Percentiles rank a stretch among this genome's conserved stretches.
These are phyloP conservation scores for Coniella vitis DNA, from an alignment of 2,329 filamentous ascomycete genomes.

Conservation along the genomic window DNA sequence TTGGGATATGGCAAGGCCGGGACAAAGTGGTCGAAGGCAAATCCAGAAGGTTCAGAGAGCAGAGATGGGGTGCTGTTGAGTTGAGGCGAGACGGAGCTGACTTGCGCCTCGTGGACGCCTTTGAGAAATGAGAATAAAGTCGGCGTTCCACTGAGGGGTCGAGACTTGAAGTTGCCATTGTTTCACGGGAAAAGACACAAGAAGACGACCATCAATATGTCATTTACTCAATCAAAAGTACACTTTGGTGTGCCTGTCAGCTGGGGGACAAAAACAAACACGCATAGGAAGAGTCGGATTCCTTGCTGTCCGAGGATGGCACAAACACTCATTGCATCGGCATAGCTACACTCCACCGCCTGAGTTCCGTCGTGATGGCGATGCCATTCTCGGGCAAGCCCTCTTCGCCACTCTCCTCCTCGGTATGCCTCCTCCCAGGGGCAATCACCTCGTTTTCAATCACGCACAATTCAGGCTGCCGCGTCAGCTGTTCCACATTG, in stretches of 20 bases:
- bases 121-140: slow-evolving; percentile 19
- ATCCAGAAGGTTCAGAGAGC: slow-evolving; percentile 37
- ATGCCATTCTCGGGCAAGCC: neutral
- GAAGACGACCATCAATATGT: neutral
- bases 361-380: slow-evolving; percentile 1
- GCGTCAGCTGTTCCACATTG: neutral
- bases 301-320: neutral
- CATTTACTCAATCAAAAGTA: no score
- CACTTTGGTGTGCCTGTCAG: no score
- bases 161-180: no score
- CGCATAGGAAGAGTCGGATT: no score
- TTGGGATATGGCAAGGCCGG: slow-evolving; percentile 35
- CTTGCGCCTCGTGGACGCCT: slow-evolving; percentile 33
- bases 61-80: slow-evolving; percentile 46
- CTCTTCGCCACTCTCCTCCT: neutral
- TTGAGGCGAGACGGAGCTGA: slow-evolving; percentile 24
- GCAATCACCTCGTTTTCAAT: neutral
- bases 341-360: neutral
- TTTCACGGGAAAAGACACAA: neutral
- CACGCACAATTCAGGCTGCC: neutral
- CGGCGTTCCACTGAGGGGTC: no score
- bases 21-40: slow-evolving; percentile 14
- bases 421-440: neutral
- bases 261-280: no score
- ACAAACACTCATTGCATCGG: neutral